Base-by-base conservation (phyloP, 768 basidiomycete species). In the Hydnum rufescens region DNA sequence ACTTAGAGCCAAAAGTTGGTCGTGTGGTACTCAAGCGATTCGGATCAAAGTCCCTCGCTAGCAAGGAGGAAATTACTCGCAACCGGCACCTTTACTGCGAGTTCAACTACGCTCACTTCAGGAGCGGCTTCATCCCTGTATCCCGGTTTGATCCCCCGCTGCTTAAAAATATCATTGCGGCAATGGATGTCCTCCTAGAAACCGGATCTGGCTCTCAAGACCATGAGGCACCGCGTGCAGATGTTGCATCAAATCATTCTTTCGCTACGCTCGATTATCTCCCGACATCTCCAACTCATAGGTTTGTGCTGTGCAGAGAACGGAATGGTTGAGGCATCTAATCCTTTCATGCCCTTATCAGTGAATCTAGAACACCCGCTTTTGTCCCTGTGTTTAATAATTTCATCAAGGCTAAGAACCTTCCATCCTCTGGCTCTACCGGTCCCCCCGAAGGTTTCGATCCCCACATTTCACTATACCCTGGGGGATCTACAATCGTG, bases 71-170 rank as follows among this genome's bases (percentile, higher is more conserved):
- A 51, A 28, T 22, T 28, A 4, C 51, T n/a, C 13, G 28, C 3
- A 19, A 44, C 23, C 50, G 54, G 39, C 51, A 55, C 18, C 31
- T 47, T 5, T 51, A 28, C n/a, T 56, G 57, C 46, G 25, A 48
- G 8, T 56, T 58, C 13, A 49, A 32, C 13, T 76, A 76, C 51
- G 83, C 85, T 54, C 86, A 89, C 59, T 67, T 70, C 22, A 67
- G 72, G 6, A 68, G 64, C 29, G 74, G 81, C 52, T 86, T 92
- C 58, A 78, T 78, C 3, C 82, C 88, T 3, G 78, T 92, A 64
- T 80, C 86, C 3, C 69, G 87, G 42, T 87, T 92, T 59, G 71
- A 72, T 56, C 67, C 68, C 52, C 63, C 62, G 1, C 86, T 89
- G 61, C 67, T 93, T 4, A 68, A 69, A 8, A 65, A 70, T 32